A percentile compares a stretch with the other conserved stretches of the same genome.
These are phyloP conservation scores for Trypanosoma caninum DNA, from an alignment of 208 protist species.

Conservation along the genomic window DNA sequence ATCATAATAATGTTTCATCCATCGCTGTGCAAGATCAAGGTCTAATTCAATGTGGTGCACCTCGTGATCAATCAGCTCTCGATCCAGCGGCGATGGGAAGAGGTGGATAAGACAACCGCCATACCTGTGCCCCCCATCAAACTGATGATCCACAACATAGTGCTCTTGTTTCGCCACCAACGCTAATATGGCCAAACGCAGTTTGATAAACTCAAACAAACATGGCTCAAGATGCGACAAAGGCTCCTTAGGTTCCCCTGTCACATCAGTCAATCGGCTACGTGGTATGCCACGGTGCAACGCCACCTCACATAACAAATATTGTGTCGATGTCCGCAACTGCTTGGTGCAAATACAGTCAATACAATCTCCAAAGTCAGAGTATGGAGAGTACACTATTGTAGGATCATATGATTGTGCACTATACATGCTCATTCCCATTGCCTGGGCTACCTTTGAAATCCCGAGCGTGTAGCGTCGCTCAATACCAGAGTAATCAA, in stretches of 20 bases:
- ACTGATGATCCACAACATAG: constrained; percentile 85
- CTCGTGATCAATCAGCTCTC: constrained; percentile 77
- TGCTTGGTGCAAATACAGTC: constrained; percentile 84
- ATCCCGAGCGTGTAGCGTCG: constrained; percentile 77
- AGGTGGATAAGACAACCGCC: constrained; percentile 85
- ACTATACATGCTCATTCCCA: constrained; percentile 89
- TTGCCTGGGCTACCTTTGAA: constrained; percentile 70
- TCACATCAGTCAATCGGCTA: constrained; percentile 54
- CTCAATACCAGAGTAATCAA: constrained; percentile 83
- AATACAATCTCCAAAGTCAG: constrained; percentile 79
- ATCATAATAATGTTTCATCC: constrained; percentile 89
- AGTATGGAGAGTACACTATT: constrained; percentile 78
- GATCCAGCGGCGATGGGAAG: constrained; percentile 80
- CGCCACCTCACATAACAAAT: constrained; percentile 76
- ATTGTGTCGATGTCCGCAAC: constrained; percentile 75
- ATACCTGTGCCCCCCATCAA: constrained; percentile 78
- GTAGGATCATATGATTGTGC: constrained; percentile 67
- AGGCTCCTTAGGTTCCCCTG: constrained; percentile 56
- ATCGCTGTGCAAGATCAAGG: constrained; percentile 63
- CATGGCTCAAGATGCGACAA: constrained; percentile 70
- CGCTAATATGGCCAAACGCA: constrained; percentile 69
- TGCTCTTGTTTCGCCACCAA: constrained; percentile 77
- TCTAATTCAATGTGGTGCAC: constrained; percentile 82
- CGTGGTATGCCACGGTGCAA: constrained; percentile 76
- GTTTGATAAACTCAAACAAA: constrained; percentile 82